These are phyloP conservation scores for Paxillus involutus DNA, from an alignment of 768 basidiomycete genomes.

Conservation along the genomic window DNA sequence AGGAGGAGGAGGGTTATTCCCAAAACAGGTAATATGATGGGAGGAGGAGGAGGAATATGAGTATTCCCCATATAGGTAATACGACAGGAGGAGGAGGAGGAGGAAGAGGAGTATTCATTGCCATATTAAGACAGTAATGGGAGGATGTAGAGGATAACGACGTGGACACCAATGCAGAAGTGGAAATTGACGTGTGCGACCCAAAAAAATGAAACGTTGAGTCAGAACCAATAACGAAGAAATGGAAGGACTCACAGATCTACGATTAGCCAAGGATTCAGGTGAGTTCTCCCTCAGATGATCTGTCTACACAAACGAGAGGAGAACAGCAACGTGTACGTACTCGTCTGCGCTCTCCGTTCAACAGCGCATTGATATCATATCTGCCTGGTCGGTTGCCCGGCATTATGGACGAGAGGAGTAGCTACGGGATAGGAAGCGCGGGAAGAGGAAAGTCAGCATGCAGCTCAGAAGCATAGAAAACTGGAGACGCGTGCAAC, in stretches of 20 bases:
- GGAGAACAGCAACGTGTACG: slow-evolving; percentile 18
- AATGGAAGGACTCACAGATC: slow-evolving; percentile 44
- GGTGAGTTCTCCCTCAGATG: not conserved
- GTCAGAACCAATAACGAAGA: not conserved
- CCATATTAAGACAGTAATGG: not conserved
- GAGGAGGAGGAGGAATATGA: no score
- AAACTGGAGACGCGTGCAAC: not conserved
- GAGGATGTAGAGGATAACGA: not conserved
- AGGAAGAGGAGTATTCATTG: not conserved
- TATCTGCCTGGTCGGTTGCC: slow-evolving; percentile 33
- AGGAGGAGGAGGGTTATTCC: not conserved
- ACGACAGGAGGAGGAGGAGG: not conserved
- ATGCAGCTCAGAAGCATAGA: not conserved
- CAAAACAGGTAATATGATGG: not conserved
- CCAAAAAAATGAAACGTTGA: no score
- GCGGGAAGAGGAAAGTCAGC: slow-evolving; percentile 2
- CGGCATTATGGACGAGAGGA: slow-evolving; percentile 29
- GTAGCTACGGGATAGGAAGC: slow-evolving; percentile 15
- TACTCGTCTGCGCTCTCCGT: slow-evolving; percentile 46
- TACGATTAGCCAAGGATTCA: slow-evolving; percentile 26
- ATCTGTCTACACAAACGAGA: not conserved
- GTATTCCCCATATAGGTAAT: not conserved
- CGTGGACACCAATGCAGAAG: not conserved
- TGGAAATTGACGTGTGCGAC: no score
- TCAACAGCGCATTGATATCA: slow-evolving; percentile 39